phyloP scores from a whole-genome alignment of 129 eudicot genomes.

The Centaurea solstitialis region DNA sequence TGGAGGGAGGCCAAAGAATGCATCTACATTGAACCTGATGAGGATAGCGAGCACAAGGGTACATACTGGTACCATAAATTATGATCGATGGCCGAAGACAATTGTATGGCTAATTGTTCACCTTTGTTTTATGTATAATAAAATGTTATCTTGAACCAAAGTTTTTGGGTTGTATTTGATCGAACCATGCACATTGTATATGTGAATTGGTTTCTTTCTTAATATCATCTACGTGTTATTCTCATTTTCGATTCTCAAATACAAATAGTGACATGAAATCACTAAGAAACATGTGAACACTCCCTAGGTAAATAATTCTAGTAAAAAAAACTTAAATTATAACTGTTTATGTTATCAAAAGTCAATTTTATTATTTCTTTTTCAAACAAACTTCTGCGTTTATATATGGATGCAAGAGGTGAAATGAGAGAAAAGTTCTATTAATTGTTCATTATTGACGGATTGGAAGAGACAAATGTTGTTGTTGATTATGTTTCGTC shows the following conservation, averaged over 20 bases:
- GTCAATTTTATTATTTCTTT: too few species aligned
- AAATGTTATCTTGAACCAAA: background rate
- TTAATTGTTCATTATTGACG: too few species aligned
- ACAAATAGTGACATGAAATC: background rate
- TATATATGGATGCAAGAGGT: too few species aligned
- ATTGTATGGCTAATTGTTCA: background rate
- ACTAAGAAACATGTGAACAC: background rate
- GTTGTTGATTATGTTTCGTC: too few species aligned
- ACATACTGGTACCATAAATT: background rate
- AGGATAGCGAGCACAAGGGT: background rate
- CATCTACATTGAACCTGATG: background rate
- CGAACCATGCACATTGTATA: background rate
- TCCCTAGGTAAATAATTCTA: background rate
- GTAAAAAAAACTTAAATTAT: too few species aligned
- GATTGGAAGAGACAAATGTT: too few species aligned
- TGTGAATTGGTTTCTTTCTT: background rate
- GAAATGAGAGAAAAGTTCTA: too few species aligned
- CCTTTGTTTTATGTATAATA: too few species aligned
- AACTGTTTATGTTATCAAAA: too few species aligned
- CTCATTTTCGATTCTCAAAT: background rate
- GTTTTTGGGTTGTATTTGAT: background rate
- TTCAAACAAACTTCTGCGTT: too few species aligned
- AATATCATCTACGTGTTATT: background rate
- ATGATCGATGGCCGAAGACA: background rate
- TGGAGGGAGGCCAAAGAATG: constrained; percentile 1